phyloP scores from a whole-genome alignment of 345 rosid genomes.

The Toxicodendron radicans region DNA sequence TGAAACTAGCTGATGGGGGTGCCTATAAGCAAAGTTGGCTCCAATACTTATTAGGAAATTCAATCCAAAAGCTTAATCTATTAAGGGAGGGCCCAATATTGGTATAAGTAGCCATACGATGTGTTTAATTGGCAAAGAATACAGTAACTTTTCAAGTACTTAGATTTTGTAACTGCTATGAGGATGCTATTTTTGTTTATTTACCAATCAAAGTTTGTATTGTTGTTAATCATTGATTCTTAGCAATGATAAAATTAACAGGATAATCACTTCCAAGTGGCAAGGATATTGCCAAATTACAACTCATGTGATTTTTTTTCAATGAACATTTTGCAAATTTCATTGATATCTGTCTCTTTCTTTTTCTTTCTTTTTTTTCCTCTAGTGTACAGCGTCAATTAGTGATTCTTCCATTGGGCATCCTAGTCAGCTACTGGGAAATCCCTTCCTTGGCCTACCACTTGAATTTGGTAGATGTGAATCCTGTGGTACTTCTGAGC shows the following conservation, averaged over 20 bases:
- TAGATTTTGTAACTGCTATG: neutral
- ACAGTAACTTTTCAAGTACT: neutral
- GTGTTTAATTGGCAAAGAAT: neutral
- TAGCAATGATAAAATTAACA: neutral
- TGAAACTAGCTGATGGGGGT: neutral
- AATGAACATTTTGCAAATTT: conserved; percentile 1
- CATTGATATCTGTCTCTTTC: neutral
- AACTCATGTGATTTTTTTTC: conserved; percentile 17
- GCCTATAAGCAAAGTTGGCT: neutral
- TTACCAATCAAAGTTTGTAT: neutral
- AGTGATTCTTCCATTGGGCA: conserved; percentile 72
- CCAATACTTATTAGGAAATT: neutral
- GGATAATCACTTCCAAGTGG: neutral
- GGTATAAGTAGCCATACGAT: neutral
- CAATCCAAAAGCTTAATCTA: neutral
- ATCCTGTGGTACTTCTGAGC: conserved; percentile 85
- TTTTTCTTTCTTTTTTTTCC: conserved; percentile 1
- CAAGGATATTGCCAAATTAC: neutral
- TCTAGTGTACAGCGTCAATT: conserved; percentile 65
- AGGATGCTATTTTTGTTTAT: neutral
- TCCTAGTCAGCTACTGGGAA: conserved; percentile 63
- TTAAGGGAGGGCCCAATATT: neutral
- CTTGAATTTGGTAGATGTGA: conserved; percentile 90
- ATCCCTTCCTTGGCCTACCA: conserved; percentile 89
- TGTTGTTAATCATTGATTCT: neutral